phyloP scores from a whole-genome alignment of 495 filamentous ascomycete genomes.

The Xylaria grammica region DNA sequence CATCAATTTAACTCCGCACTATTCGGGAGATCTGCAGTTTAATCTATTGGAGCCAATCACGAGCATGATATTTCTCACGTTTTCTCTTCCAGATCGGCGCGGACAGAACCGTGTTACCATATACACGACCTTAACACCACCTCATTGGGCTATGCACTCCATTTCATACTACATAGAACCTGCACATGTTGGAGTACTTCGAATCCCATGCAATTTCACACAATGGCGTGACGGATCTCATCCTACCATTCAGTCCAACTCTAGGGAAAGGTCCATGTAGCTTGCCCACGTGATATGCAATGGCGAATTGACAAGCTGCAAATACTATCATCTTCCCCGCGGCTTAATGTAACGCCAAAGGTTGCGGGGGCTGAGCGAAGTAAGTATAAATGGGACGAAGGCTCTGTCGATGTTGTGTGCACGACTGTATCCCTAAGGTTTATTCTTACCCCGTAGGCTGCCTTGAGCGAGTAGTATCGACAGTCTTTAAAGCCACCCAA shows the following conservation, averaged over 20 bases:
- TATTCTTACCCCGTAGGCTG: background rate
- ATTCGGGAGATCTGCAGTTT: constrained; percentile 6
- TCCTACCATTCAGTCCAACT: background rate
- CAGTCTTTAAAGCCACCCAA: background rate
- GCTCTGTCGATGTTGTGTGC: background rate
- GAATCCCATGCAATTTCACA: background rate
- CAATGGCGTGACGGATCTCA: constrained; percentile 4
- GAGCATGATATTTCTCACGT: constrained; percentile 11
- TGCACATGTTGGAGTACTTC: background rate
- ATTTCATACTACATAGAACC: background rate
- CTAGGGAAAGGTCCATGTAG: background rate
- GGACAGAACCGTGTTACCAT: background rate
- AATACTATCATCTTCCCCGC: background rate
- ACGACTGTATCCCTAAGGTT: background rate
- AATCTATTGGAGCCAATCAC: constrained; percentile 9
- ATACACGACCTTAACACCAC: background rate
- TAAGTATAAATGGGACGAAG: background rate
- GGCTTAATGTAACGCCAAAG: background rate
- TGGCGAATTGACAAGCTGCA: background rate
- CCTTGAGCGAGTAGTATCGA: background rate
- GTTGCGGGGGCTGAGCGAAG: background rate
- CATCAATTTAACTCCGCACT: constrained; percentile 1
- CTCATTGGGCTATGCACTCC: background rate
- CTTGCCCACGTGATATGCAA: background rate
- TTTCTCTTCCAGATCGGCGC: background rate